Evolutionary conservation across 1,284 basidiomycete genomes (phyloP).

Genomic region (Pseudozyma sp.): DNA sequence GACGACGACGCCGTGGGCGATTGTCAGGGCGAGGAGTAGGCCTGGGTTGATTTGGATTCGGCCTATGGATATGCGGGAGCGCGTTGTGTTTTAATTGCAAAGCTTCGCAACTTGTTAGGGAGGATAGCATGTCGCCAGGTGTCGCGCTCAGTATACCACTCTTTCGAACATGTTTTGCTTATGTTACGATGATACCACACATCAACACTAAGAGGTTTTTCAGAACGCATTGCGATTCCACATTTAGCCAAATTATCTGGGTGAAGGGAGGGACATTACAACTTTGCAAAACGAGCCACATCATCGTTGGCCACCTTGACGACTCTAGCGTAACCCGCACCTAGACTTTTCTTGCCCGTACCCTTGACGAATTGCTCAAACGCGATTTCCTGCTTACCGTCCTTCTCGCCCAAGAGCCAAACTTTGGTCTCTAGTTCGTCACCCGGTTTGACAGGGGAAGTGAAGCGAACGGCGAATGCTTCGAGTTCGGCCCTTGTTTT

Average conservation of each 20-base stretch:
- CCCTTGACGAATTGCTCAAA: conserved; percentile 57
- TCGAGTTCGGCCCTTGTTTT: conserved; percentile 32
- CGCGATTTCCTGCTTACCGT: conserved; percentile 49
- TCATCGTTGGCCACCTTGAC: conserved; percentile 32
- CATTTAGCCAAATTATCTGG: no score
- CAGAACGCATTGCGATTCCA: no score
- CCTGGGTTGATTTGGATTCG: conserved; percentile 63
- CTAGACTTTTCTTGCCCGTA: conserved; percentile 59
- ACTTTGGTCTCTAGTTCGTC: conserved; percentile 59
- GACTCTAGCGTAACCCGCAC: conserved; percentile 53
- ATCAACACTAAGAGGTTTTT: no score
- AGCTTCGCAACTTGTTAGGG: background rate
- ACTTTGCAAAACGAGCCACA: conserved; percentile 30
- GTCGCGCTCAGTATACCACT: background rate
- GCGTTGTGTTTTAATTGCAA: conserved; percentile 32
- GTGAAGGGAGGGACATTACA: conserved; percentile 1
- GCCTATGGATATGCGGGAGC: conserved; percentile 50
- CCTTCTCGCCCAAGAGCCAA: conserved; percentile 53
- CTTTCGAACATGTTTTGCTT: background rate
- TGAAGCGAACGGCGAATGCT: conserved; percentile 57
- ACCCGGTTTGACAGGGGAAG: conserved; percentile 58
- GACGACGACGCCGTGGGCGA: conserved; percentile 53
- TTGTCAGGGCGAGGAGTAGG: conserved; percentile 56
- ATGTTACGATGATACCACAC: no score
- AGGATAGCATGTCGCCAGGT: no score